Evolutionary conservation across 2,329 filamentous ascomycete species (phyloP).

Genomic region (Penicillium corylophilum): DNA sequence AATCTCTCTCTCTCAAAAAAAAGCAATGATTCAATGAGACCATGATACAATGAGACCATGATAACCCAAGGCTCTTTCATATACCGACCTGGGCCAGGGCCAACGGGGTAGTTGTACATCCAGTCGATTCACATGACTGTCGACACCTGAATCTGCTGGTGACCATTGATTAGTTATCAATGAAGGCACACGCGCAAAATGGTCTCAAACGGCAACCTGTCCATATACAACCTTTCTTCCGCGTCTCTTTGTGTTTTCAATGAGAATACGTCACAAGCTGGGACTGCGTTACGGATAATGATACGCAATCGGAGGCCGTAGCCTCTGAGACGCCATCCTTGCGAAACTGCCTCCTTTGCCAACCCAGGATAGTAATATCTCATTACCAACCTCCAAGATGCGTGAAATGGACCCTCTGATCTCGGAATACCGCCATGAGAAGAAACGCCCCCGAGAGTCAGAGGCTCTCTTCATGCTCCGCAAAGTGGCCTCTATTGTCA

Average conservation of each 20-base stretch:
- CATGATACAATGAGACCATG: too few relatives aligned
- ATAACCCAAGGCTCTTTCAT: too few relatives aligned
- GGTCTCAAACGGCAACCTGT: neutral
- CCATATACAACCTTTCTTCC: neutral
- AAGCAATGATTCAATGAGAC: too few relatives aligned
- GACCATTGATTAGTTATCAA: neutral
- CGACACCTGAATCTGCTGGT: neutral
- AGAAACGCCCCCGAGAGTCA: conserved; percentile 47
- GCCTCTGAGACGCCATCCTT: neutral
- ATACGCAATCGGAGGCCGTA: neutral
- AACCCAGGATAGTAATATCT: neutral
- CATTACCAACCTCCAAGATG: conserved; percentile 28
- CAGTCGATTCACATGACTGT: neutral
- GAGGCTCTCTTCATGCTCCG: conserved; percentile 63
- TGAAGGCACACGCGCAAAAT: neutral
- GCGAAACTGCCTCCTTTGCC: neutral
- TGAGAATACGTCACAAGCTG: neutral
- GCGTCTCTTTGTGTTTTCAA: neutral
- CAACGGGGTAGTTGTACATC: neutral
- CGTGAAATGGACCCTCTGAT: conserved; percentile 51
- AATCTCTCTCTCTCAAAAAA: too few relatives aligned
- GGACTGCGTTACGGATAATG: conserved; percentile 4
- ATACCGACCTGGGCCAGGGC: too few relatives aligned
- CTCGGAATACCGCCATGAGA: conserved; percentile 54
- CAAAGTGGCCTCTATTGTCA: conserved; percentile 83